Base-by-base conservation (phyloP, 1,284 basidiomycete species). In the Cryptococcus amylolentus region DNA sequence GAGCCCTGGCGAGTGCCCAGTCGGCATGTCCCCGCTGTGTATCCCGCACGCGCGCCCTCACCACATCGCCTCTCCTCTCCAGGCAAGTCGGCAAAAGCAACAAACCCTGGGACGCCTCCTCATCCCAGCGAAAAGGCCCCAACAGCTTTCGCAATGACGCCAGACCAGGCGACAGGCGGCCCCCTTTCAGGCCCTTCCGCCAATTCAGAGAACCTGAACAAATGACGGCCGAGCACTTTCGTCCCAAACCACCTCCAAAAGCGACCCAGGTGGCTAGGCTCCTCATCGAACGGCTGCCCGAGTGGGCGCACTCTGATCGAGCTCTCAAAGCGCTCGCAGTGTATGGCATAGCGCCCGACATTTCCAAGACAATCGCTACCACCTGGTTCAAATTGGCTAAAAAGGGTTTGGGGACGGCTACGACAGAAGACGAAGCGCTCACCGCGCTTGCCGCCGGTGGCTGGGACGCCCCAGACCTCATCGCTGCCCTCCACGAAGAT, bases 401-500 rank as follows among this genome's bases (percentile, higher is more conserved):
- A 7, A 26, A 44, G 6, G 43, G 35, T 7, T 43, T 66, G 35
- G 40, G 46, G 16, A 20, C 26, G 9, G 44, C 53, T 18, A 49
- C 51, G 20, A 45, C 40, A 1, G 56, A 62, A 1, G 50, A 51
- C 12, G 47, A 58, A 12, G 63, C 62, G 1, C 16, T 27, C 10
- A 18, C 39, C 20, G 61, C 54, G 4, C 48, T 72, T 18, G 49
- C 40, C 10, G 35, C 23, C 3, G 55, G 54, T 8, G 69, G 67
- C 13, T 72, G 69, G 67, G 64, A 69, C 40, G 52, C 57, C 2
- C 39, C 67, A 31, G 52, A 56, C 9, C 54, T 73, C 16, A 55
- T 57, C 13, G 54, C 68, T n/a, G 66, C 68, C 1, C 57, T 65
- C 47, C 58, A 57, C 20, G 64, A 69, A 37, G 67, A 61, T 8